These are phyloP conservation scores for Flaveria ramosissima DNA, from an alignment of 129 eudicot genomes.

Conservation along the genomic window DNA sequence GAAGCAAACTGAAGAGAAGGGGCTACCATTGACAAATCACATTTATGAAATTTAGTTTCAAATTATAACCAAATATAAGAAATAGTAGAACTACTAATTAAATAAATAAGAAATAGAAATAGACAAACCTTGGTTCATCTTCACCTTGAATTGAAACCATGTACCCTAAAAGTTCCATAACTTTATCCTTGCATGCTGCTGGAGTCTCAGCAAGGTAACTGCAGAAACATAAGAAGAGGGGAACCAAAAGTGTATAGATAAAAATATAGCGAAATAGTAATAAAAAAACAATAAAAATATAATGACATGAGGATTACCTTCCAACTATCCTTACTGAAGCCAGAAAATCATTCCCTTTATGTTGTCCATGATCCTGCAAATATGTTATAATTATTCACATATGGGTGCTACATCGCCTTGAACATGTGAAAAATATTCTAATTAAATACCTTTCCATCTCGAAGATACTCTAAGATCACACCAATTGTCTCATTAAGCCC, in stretches of 20 bases:
- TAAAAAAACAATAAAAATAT: neutral
- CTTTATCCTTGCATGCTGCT: conserved; percentile 68
- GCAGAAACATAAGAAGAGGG: neutral
- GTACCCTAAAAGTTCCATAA: conserved; percentile 67
- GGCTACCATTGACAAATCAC: conserved; percentile 44
- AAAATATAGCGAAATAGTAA: neutral
- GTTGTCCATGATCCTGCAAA: conserved; percentile 70
- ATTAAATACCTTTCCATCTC: conserved; percentile 76
- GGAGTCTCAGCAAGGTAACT: conserved; percentile 97
- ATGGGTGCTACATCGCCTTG: conserved; percentile 3
- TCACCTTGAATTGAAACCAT: conserved; percentile 84
- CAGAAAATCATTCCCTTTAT: conserved; percentile 88
- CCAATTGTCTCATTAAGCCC: conserved; percentile 87
- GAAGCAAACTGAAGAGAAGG: conserved; percentile 75
- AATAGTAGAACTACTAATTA: neutral
- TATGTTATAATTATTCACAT: conserved; percentile 18
- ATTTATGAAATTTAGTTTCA: conserved; percentile 17
- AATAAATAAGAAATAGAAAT: conserved; percentile 8
- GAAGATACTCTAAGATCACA: conserved; percentile 78
- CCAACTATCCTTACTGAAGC: conserved; percentile 89
- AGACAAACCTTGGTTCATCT: conserved; percentile 69
- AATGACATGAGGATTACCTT: conserved; percentile 46
- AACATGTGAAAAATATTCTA: neutral
- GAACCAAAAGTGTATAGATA: neutral
- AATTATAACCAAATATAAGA: neutral